Conservation (phyloP, 192 early-diverging fungal species). For the Backusella psychrophila region DNA sequence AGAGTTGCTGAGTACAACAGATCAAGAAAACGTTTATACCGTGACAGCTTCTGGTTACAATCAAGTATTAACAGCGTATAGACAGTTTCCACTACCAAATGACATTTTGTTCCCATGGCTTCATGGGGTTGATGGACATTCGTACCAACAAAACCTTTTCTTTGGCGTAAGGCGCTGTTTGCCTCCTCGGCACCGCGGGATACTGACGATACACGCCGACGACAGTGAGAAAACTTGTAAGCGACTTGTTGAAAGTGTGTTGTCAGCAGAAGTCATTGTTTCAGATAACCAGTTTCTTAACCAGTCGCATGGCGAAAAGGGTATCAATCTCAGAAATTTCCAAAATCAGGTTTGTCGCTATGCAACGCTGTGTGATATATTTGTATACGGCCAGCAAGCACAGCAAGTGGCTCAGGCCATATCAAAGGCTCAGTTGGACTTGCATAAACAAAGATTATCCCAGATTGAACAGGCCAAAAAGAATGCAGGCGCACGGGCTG, state of each 20-base stretch:
- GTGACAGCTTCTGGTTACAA: constrained; percentile 41
- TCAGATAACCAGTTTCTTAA: constrained; percentile 11
- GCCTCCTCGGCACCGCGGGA: constrained; percentile 28
- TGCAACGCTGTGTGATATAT: constrained; percentile 44
- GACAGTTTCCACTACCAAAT: constrained; percentile 44
- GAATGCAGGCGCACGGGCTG: constrained; percentile 8
- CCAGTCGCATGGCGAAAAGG: constrained; percentile 23
- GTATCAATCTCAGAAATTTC: constrained; percentile 50
- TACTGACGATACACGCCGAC: constrained; percentile 31
- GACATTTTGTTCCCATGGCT: constrained; percentile 60
- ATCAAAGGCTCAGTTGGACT: constrained; percentile 33
- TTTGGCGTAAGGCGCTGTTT: constrained; percentile 42
- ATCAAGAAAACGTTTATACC: constrained; percentile 27
- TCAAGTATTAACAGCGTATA: constrained; percentile 39
- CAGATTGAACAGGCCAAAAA: constrained; percentile 17
- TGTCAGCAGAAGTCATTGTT: constrained; percentile 44
- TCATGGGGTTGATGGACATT: constrained; percentile 55
- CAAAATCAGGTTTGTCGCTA: constrained; percentile 47
- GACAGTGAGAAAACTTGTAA: constrained; percentile 9
- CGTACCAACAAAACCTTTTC: constrained; percentile 48
- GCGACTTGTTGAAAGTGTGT: constrained; percentile 50
- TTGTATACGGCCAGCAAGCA: constrained; percentile 35
- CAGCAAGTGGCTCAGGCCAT: constrained; percentile 34
- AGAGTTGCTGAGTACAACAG: not conserved
- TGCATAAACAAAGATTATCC: not conserved